These are phyloP conservation scores for Mycena vulgaris DNA, from an alignment of 768 basidiomycete genomes.

Conservation along the genomic window DNA sequence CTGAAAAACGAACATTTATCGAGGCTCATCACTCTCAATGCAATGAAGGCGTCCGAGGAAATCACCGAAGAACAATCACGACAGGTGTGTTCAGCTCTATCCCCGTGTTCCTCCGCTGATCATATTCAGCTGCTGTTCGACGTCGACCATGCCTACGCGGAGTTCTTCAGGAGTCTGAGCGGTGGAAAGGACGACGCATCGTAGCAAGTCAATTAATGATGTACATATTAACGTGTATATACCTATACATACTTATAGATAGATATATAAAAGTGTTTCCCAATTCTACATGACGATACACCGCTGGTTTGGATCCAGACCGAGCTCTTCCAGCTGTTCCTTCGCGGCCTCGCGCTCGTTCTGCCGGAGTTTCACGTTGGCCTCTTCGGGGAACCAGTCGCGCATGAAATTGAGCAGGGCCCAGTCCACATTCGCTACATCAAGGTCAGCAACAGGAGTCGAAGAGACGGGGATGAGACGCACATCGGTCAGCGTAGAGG, in stretches of 20 bases:
- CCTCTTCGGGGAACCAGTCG: constrained; percentile 92
- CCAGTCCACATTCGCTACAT: constrained; percentile 84
- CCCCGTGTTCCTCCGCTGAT: background rate
- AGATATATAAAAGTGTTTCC: background rate
- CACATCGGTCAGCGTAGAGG: constrained; percentile 81
- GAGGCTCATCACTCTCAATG: constrained; percentile 96
- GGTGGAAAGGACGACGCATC: constrained; percentile 54
- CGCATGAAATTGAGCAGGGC: constrained; percentile 89
- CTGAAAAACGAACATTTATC: background rate
- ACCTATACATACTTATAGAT: constrained; percentile 10
- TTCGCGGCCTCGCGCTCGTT: constrained; percentile 82
- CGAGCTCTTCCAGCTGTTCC: constrained; percentile 79
- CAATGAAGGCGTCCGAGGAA: constrained; percentile 97
- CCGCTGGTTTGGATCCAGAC: constrained; percentile 62
- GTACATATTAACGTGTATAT: constrained; percentile 22
- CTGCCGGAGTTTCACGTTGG: constrained; percentile 78
- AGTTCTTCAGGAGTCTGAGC: constrained; percentile 88
- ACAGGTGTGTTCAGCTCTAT: constrained; percentile 67
- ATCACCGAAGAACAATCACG: constrained; percentile 95
- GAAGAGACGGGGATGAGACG: constrained; percentile 46
- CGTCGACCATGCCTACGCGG: constrained; percentile 95
- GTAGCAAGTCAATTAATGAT: constrained; percentile 9
- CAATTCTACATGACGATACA: constrained; percentile 60
- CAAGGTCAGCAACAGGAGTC: background rate
- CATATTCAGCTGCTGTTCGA: constrained; percentile 87